A percentile compares a stretch with the other conserved stretches of the same genome.
Conservation (phyloP, 2,329 filamentous ascomycete species). For the Pleurostoma richardsiae region DNA sequence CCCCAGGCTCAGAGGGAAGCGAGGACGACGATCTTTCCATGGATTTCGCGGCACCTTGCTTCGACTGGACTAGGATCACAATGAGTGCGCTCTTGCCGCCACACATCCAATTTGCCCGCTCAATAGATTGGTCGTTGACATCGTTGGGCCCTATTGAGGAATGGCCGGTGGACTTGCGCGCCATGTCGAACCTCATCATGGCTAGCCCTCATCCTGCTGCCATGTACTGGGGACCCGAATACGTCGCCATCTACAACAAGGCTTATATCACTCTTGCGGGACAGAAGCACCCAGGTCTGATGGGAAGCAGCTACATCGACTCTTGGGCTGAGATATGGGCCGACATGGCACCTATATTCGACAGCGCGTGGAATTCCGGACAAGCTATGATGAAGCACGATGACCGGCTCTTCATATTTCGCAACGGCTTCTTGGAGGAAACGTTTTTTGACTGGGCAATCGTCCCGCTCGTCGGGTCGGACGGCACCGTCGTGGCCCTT, state of each 20-base stretch:
- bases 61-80: slow-evolving; percentile 77
- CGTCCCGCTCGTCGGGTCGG: slow-evolving; percentile 68
- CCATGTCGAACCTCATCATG: slow-evolving; percentile 81
- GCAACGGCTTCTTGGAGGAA: slow-evolving; percentile 69
- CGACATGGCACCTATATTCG: slow-evolving; percentile 63
- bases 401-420: slow-evolving; percentile 67
- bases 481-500: slow-evolving; percentile 69
- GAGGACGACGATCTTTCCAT: slow-evolving; percentile 20
- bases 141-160: slow-evolving; percentile 69
- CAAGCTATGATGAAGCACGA: slow-evolving; percentile 84
- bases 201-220: slow-evolving; percentile 68
- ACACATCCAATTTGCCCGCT: slow-evolving; percentile 70
- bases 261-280: slow-evolving; percentile 60
- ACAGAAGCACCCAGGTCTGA: slow-evolving; percentile 66
- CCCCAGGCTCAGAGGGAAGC: slow-evolving; percentile 8
- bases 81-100: slow-evolving; percentile 56
- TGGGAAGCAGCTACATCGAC: slow-evolving; percentile 66
- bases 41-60: slow-evolving; percentile 44
- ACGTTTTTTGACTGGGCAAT: slow-evolving; percentile 81
- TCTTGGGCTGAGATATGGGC: slow-evolving; percentile 74
- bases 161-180: slow-evolving; percentile 67
- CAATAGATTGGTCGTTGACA: slow-evolving; percentile 68
- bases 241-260: slow-evolving; percentile 67
- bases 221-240: slow-evolving; percentile 68
- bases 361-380: slow-evolving; percentile 61